Conservation (phyloP, 1,284 basidiomycete species). For the Xerocomus minutiporus region DNA sequence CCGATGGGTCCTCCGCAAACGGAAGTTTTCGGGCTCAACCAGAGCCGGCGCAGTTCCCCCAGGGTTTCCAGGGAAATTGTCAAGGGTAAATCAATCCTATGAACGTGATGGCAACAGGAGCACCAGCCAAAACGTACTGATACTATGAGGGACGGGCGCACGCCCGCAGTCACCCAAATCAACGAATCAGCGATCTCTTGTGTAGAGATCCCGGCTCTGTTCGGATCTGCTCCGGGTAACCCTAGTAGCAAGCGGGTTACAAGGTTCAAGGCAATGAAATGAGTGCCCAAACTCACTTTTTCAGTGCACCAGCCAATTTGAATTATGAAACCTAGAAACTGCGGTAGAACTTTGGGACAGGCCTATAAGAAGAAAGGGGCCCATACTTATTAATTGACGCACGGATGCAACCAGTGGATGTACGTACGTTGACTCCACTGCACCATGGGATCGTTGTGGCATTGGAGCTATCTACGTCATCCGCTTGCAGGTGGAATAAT, state of each 20-base stretch:
- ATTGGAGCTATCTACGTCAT: too few relatives aligned
- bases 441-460: too few relatives aligned
- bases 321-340: neutral
- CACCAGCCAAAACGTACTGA: neutral
- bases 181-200: neutral
- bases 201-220: neutral
- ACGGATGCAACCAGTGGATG: neutral
- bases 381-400: neutral
- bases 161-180: neutral
- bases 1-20: neutral
- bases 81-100: neutral
- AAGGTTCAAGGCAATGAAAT: neutral
- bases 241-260: neutral
- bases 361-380: neutral
- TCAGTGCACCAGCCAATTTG: neutral
- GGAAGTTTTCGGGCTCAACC: conserved; percentile 23
- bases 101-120: conserved; percentile 6
- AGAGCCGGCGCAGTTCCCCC: too few relatives aligned
- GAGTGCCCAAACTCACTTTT: neutral
- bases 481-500: too few relatives aligned
- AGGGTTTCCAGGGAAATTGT: too few relatives aligned
- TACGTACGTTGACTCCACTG: too few relatives aligned
- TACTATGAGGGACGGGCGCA: neutral
- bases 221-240: neutral
- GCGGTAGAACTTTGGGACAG: neutral